A percentile compares a stretch with the other conserved stretches of the same genome.
phyloP scores from a whole-genome alignment of 768 basidiomycete species.

The Russula ochroleuca region DNA sequence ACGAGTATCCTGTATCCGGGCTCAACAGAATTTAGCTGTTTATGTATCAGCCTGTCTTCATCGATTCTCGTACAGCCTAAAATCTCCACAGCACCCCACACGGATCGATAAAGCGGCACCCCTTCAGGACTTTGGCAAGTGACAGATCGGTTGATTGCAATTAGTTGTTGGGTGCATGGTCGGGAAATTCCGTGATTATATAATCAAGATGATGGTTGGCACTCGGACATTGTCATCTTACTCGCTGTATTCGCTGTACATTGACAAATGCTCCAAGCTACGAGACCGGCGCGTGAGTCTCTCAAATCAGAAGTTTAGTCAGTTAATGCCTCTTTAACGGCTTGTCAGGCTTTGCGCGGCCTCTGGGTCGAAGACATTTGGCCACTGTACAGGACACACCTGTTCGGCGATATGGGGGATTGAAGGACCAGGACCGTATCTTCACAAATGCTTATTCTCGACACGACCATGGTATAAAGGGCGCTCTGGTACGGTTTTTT shows the following conservation, averaged over 20 bases:
- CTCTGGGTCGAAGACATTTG: slow-evolving; percentile 36
- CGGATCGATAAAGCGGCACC: too few relatives aligned
- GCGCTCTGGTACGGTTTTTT: slow-evolving; percentile 62
- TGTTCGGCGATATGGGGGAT: slow-evolving; percentile 84
- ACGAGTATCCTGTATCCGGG: too few relatives aligned
- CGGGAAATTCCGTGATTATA: slow-evolving; percentile 16
- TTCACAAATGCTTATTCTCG: slow-evolving; percentile 88
- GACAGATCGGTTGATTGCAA: too few relatives aligned
- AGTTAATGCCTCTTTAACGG: neutral
- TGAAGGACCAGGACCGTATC: slow-evolving; percentile 92
- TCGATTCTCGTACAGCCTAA: too few relatives aligned
- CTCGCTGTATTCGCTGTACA: slow-evolving; percentile 13
- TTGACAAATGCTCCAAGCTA: slow-evolving; percentile 24
- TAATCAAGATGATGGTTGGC: slow-evolving; percentile 8
- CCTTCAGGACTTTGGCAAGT: too few relatives aligned
- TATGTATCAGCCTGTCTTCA: too few relatives aligned
- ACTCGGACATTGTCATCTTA: neutral
- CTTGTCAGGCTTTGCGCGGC: slow-evolving; percentile 15
- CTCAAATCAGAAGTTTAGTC: neutral
- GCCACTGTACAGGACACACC: slow-evolving; percentile 83
- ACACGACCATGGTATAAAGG: slow-evolving; percentile 91
- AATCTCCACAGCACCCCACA: too few relatives aligned
- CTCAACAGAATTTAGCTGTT: too few relatives aligned
- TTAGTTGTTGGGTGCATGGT: too few relatives aligned
- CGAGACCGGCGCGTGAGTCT: slow-evolving; percentile 24